Percentiles rank a stretch among this genome's conserved stretches.
Conservation (phyloP, 208 protist genomes). For the Leptomonas pyrrhocoris region DNA sequence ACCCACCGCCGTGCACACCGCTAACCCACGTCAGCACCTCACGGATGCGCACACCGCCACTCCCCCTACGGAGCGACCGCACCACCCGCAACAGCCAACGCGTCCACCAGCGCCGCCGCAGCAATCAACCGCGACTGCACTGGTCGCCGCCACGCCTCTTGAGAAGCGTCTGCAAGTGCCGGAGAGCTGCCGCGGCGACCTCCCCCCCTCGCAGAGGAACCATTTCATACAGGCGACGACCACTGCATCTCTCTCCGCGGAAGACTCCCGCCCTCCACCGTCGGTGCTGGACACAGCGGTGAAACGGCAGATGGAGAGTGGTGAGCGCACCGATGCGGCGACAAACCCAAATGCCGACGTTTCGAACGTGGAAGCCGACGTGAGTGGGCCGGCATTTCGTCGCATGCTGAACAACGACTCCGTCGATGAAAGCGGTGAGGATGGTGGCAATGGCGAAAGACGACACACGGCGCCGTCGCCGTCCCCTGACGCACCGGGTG, state of each 20-base stretch:
- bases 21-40: constrained; percentile 31
- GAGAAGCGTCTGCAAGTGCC: background rate
- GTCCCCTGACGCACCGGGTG: constrained; percentile 16
- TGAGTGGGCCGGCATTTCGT: background rate
- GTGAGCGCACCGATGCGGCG: background rate
- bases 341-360: background rate
- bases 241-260: background rate
- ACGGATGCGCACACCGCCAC: background rate
- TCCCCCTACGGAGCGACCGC: background rate
- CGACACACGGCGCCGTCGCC: constrained; percentile 16
- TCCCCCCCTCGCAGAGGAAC: no score
- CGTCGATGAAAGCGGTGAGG: background rate
- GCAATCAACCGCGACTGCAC: background rate
- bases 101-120: background rate
- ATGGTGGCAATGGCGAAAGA: background rate
- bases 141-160: background rate
- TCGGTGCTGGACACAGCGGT: constrained; percentile 4
- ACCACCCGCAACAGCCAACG: background rate
- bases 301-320: constrained; percentile 8
- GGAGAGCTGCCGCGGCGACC: background rate
- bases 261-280: constrained; percentile 3
- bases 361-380: background rate
- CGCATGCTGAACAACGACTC: background rate
- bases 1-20: constrained; percentile 16
- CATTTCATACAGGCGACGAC: background rate